phyloP scores from a whole-genome alignment of 2,329 filamentous ascomycete species.

The Chlorencoelia australis region DNA sequence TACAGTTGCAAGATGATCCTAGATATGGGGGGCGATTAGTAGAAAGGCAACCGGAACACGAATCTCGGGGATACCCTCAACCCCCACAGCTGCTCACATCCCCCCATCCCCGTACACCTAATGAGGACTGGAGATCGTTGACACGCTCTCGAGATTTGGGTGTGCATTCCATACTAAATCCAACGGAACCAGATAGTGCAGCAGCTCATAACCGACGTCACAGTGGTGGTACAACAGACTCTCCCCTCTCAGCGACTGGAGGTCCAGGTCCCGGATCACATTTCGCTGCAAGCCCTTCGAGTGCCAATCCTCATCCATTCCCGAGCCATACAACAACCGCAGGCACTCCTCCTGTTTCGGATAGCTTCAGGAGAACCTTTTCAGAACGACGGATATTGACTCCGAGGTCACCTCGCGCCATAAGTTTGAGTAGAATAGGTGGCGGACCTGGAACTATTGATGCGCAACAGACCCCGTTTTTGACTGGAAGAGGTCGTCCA shows the following conservation, averaged over 20 bases:
- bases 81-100: conserved; percentile 15
- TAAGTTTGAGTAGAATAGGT: conserved; percentile 38
- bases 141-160: conserved; percentile 25
- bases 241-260: conserved; percentile 15
- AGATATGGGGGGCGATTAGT: conserved; percentile 17
- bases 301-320: conserved; percentile 14
- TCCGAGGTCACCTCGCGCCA: conserved; percentile 36
- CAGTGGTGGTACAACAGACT: conserved; percentile 17
- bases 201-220: conserved; percentile 12
- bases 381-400: conserved; percentile 21
- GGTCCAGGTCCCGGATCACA: conserved; percentile 10
- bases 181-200: conserved; percentile 21
- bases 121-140: conserved; percentile 19
- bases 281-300: conserved; percentile 20
- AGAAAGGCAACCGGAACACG: conserved; percentile 19
- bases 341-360: conserved; percentile 15
- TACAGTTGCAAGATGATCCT: conserved; percentile 26
- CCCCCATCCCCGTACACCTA: conserved; percentile 14
- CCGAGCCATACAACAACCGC: conserved; percentile 13
- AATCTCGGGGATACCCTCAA: conserved; percentile 13
- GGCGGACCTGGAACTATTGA: conserved; percentile 36
- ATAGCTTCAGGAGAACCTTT: conserved; percentile 21
- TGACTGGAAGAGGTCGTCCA: conserved; percentile 31
- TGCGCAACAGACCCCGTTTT: conserved; percentile 38
- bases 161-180: conserved; percentile 29